Percentiles rank a stretch among this genome's conserved stretches.
phyloP scores from a whole-genome alignment of 2,329 filamentous ascomycete genomes.

The Fusarium nisikadoi region DNA sequence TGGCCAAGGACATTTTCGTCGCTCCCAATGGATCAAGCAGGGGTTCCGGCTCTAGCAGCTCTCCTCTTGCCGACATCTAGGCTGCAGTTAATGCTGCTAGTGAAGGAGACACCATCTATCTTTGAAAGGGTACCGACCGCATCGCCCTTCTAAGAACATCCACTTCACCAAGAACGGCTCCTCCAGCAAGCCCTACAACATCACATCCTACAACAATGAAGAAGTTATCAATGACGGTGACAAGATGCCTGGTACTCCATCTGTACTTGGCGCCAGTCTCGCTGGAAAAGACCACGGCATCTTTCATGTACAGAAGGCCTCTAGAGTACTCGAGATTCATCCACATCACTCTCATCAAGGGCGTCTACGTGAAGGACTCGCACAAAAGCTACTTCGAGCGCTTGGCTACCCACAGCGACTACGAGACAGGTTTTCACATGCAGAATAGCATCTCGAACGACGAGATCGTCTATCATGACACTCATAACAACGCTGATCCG shows the following conservation, averaged over 20 bases:
- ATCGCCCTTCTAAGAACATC: slow-evolving; percentile 57
- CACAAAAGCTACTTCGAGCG: slow-evolving; percentile 51
- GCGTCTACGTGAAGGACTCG: slow-evolving; percentile 48
- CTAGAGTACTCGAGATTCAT: slow-evolving; percentile 57
- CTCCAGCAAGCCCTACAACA: slow-evolving; percentile 51
- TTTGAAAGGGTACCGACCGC: slow-evolving; percentile 56
- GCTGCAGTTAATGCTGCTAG: slow-evolving; percentile 56
- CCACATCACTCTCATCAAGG: slow-evolving; percentile 45
- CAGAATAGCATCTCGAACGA: slow-evolving; percentile 48
- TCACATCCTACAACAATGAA: slow-evolving; percentile 54
- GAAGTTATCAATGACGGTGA: slow-evolving; percentile 59
- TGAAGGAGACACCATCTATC: slow-evolving; percentile 57
- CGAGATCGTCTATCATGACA: slow-evolving; percentile 53
- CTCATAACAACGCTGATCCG: slow-evolving; percentile 55
- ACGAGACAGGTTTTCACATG: slow-evolving; percentile 51
- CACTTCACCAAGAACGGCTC: slow-evolving; percentile 58
- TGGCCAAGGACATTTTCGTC: slow-evolving; percentile 54
- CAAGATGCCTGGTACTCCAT: slow-evolving; percentile 48
- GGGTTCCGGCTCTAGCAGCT: slow-evolving; percentile 48
- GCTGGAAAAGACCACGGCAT: slow-evolving; percentile 55
- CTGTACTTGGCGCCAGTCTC: slow-evolving; percentile 50
- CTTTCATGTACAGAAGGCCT: slow-evolving; percentile 54
- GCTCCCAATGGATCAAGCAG: slow-evolving; percentile 53
- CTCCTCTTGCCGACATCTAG: slow-evolving; percentile 58
- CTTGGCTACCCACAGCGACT: slow-evolving; percentile 50